Base-by-base conservation (phyloP, 805 yeast genomes). In the Candida caryicola region DNA sequence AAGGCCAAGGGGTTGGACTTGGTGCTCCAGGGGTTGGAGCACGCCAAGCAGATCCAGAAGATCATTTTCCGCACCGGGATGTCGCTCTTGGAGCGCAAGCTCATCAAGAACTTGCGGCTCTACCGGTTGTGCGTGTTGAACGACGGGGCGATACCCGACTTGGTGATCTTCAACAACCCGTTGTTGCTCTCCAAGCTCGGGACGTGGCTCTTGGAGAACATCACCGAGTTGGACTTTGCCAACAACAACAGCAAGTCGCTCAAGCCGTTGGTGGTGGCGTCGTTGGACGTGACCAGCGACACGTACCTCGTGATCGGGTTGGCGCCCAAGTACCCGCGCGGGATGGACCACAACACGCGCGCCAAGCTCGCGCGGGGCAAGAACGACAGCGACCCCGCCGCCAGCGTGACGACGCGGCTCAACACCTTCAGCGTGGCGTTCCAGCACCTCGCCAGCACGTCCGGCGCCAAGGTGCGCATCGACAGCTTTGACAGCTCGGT, bases 401-500 rank as follows among this genome's bases (percentile, higher is more conserved):
- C 47, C 4, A 43, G 55, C n/a, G 61, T 81, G 3, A 66, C 66
- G 27, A 64, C 73, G n/a, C 45, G 74, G 25, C 64, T 82, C 35
- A 91, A 93, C 56, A 82, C 87, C 5, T 93, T 93, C 55, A 90
- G 96, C 32, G 77, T 83, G 41, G 95, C 95, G 25, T 93, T 93
- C 60, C 96, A 88, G 59, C 84, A 82, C 47, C 86, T 90, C 18
- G 93, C 97, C 1, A 73, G 72, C 31, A 77, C 77, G 15, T 85
- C 95, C 4, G 91, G 89, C 29, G 96, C 97, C 2, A 81, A 85
- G 50, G 89, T 89, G 14, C 75, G 91, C 52, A 85, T 93, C 45
- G 98, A 93, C 59, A 88, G 95, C 54, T 93, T 93, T 62, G 98
- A 93, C 57, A 85, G 95, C 46, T 81, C 97, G 3, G 86, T 93